Conservation (phyloP, 2,329 filamentous ascomycete genomes). For the Xylariaceae sp. region DNA sequence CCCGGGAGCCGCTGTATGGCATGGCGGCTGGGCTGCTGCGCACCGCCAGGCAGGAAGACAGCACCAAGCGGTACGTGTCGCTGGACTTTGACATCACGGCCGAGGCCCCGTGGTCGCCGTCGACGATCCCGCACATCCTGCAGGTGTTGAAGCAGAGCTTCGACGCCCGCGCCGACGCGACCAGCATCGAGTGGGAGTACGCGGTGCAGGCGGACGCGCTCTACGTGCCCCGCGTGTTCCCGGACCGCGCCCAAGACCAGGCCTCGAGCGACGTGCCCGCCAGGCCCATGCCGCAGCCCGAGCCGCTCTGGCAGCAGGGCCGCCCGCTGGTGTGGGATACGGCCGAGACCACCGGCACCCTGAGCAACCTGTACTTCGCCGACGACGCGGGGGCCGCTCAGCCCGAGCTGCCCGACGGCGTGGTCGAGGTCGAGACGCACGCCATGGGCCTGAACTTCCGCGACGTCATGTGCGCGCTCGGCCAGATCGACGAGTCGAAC, state of each 20-base stretch:
- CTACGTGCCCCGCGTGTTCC: constrained; percentile 8
- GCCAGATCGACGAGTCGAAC: constrained; percentile 9
- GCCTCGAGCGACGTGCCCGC: background rate
- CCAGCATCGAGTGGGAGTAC: constrained; percentile 12
- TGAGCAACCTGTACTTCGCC: constrained; percentile 19
- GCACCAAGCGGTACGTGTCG: constrained; percentile 1
- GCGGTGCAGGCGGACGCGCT: constrained; percentile 10
- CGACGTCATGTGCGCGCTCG: constrained; percentile 3
- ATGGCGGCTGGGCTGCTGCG: background rate
- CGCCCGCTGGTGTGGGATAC: constrained; percentile 9
- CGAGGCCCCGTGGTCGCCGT: constrained; percentile 6
- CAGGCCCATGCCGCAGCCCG: constrained; percentile 1
- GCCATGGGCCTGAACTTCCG: constrained; percentile 7
- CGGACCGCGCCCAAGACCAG: constrained; percentile 1
- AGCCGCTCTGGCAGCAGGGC: constrained; percentile 6
- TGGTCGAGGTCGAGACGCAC: constrained; percentile 23
- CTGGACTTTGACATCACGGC: background rate
- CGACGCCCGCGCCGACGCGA: constrained; percentile 1
- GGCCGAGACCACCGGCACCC: background rate
- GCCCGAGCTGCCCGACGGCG: constrained; percentile 24
- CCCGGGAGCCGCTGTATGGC: background rate
- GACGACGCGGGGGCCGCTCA: constrained; percentile 23
- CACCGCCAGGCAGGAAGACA: constrained; percentile 1
- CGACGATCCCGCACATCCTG: constrained; percentile 8
- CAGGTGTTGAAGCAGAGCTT: constrained; percentile 10